phyloP scores from a whole-genome alignment of 75 land plant species.

The Adiantum capillusveneris region DNA sequence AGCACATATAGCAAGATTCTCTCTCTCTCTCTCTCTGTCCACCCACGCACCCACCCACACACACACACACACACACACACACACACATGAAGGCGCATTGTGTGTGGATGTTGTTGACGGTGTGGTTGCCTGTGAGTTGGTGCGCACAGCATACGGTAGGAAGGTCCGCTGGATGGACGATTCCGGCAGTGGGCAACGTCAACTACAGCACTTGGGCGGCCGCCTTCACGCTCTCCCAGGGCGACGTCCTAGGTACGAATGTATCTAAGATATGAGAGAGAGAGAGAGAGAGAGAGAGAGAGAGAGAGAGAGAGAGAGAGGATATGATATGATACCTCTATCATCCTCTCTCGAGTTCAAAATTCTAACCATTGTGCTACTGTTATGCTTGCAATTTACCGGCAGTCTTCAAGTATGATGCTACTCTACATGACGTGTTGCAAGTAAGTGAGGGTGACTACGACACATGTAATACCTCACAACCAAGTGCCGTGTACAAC shows the following conservation, averaged over 20 bases:
- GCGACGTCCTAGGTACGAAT: slow-evolving; percentile 22
- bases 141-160: not conserved
- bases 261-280: not conserved
- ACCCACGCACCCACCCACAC: too few relatives aligned
- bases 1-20: too few relatives aligned
- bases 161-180: not conserved
- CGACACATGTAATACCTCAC: slow-evolving; percentile 37
- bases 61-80: too few relatives aligned
- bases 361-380: too few relatives aligned
- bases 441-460: slow-evolving; percentile 41
- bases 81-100: too few relatives aligned
- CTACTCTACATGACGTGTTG: slow-evolving; percentile 19
- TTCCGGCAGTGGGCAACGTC: slow-evolving; percentile 1
- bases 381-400: not conserved
- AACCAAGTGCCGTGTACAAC: slow-evolving; percentile 5
- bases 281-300: too few relatives aligned
- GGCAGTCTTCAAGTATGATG: slow-evolving; percentile 51
- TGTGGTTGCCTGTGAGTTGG: too few relatives aligned
- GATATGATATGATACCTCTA: too few relatives aligned
- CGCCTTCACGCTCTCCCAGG: slow-evolving; percentile 1
- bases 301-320: not conserved
- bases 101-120: too few relatives aligned
- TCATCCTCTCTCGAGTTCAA: too few relatives aligned
- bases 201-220: slow-evolving; percentile 17
- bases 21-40: too few relatives aligned